Percentiles rank a stretch among this genome's conserved stretches.
phyloP scores from a whole-genome alignment of 208 protist species.

The Leishmania mexicana region DNA sequence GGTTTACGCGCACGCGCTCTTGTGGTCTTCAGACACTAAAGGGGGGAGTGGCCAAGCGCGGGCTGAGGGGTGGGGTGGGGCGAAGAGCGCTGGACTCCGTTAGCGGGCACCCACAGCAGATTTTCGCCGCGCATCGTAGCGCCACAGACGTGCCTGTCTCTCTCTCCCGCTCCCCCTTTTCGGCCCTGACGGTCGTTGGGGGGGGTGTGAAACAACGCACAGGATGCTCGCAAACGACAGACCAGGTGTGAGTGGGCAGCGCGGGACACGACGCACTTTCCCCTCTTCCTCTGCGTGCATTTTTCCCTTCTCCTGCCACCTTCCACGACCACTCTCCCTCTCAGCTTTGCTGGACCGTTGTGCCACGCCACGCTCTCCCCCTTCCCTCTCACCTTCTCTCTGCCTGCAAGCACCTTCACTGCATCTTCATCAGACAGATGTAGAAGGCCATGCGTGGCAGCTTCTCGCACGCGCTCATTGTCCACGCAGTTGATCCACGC shows the following conservation, averaged over 20 bases:
- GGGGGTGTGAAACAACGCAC: not conserved
- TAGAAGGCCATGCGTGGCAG: not conserved
- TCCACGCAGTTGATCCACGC: not conserved
- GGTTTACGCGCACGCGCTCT: not conserved
- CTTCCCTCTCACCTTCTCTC: not conserved
- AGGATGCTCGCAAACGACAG: not conserved
- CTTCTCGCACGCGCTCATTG: not conserved
- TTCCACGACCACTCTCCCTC: not conserved
- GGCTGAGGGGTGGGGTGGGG: too few species aligned
- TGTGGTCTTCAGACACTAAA: not conserved
- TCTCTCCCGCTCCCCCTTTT: not conserved
- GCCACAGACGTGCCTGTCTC: conserved; percentile 1
- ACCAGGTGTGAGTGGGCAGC: not conserved
- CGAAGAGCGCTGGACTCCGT: not conserved
- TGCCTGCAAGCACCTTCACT: not conserved
- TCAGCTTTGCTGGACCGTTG: not conserved
- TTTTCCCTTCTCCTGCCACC: not conserved
- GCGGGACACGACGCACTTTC: not conserved
- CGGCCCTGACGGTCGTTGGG: not conserved
- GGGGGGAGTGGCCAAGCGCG: not conserved
- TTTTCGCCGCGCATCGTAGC: not conserved
- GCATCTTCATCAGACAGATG: not conserved
- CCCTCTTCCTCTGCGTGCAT: not conserved
- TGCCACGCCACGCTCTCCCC: not conserved
- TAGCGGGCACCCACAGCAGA: not conserved